Percentiles rank a stretch among this genome's conserved stretches.
Evolutionary conservation across 371 early-diverging fungal genomes (phyloP).

Genomic region (Mucor ambiguus): DNA sequence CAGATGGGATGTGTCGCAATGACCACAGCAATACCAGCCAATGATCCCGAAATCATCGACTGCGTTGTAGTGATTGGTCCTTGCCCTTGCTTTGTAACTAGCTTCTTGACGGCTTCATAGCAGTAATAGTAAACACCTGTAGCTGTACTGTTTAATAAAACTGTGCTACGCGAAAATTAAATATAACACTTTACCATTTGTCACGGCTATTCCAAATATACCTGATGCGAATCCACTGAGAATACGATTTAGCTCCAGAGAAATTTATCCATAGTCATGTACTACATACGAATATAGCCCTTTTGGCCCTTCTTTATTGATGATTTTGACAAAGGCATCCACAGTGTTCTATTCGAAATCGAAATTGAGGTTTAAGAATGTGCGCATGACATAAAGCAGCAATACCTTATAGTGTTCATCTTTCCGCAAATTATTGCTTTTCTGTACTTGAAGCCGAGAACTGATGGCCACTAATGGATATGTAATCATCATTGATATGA

Average conservation of each 20-base stretch:
- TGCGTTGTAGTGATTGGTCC: conserved; percentile 66
- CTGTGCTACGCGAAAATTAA: neutral
- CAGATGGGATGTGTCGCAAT: conserved; percentile 91
- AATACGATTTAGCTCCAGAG: neutral
- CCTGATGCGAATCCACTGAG: conserved; percentile 89
- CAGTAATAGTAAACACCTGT: conserved; percentile 88
- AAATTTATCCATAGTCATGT: neutral
- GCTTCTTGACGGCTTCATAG: conserved; percentile 83
- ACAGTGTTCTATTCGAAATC: conserved; percentile 49
- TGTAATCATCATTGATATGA: conserved; percentile 91
- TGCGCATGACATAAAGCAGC: no score
- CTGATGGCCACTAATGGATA: conserved; percentile 94
- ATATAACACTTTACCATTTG: conserved; percentile 68
- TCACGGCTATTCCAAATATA: conserved; percentile 93
- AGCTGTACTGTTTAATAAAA: neutral
- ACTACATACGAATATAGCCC: conserved; percentile 86
- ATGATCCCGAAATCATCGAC: conserved; percentile 83
- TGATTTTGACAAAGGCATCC: conserved; percentile 82
- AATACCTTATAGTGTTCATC: conserved; percentile 63
- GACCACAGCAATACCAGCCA: conserved; percentile 81
- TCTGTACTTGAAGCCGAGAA: conserved; percentile 88
- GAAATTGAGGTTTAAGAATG: neutral
- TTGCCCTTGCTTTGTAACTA: conserved; percentile 6
- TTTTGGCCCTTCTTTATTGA: conserved; percentile 80
- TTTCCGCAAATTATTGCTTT: conserved; percentile 51